Conservation (phyloP, 306 rosid genomes). For the Ochetophila trinervis region DNA sequence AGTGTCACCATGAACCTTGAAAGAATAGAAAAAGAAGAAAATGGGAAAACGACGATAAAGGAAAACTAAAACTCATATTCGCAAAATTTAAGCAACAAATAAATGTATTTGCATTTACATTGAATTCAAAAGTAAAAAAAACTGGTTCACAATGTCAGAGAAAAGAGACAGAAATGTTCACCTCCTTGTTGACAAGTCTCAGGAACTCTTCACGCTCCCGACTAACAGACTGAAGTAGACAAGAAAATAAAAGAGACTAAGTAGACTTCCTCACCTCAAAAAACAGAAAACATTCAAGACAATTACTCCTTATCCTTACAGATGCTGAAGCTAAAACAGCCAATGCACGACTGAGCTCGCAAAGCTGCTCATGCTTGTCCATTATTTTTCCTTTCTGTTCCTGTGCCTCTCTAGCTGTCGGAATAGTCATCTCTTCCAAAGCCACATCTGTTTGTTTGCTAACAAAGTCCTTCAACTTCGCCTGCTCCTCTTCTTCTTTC, state of each 20-base stretch:
- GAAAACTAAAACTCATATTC: neutral
- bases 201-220: constrained; percentile 94
- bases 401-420: constrained; percentile 70
- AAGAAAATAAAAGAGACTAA: constrained; percentile 7
- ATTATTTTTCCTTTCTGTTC: constrained; percentile 59
- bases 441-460: constrained; percentile 62
- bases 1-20: neutral
- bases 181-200: constrained; percentile 92
- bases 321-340: constrained; percentile 98
- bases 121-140: neutral
- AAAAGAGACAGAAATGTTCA: constrained; percentile 15
- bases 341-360: constrained; percentile 91
- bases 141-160: neutral
- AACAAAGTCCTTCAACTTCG: constrained; percentile 51
- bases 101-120: neutral
- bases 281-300: constrained; percentile 2
- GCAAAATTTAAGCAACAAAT: neutral
- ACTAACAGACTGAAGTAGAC: constrained; percentile 74
- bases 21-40: neutral
- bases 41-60: neutral
- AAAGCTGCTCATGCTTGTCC: constrained; percentile 84
- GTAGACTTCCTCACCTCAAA: neutral
- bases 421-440: constrained; percentile 68
- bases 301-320: constrained; percentile 52
- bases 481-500: constrained; percentile 65